A percentile compares a stretch with the other conserved stretches of the same genome.
Conservation (phyloP, 2,329 filamentous ascomycete genomes). For the Fusarium clavum region DNA sequence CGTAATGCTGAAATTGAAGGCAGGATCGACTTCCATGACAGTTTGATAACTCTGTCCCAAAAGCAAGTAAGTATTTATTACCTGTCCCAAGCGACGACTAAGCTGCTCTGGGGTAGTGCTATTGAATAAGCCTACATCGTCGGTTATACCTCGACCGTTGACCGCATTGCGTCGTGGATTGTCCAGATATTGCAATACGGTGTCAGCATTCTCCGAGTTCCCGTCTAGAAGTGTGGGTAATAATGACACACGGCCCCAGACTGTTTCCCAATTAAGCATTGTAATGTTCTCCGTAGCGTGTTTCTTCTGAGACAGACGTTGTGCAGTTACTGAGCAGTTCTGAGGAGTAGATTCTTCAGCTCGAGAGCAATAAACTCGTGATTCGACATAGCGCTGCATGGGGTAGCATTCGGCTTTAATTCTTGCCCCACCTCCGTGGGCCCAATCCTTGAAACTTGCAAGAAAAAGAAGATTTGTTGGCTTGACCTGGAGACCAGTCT, state of each 20-base stretch:
- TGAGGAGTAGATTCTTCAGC: not conserved
- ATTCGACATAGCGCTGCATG: slow-evolving; percentile 25
- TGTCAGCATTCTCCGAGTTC: not conserved
- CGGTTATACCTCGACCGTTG: rapidly evolving
- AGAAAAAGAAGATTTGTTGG: not conserved
- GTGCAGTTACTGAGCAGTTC: slow-evolving; percentile 16
- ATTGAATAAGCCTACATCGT: not conserved
- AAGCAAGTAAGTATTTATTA: not conserved
- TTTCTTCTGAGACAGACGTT: not conserved
- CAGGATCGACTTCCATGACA: not conserved
- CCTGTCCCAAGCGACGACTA: not conserved
- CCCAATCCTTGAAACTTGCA: no score
- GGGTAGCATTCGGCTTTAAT: not conserved
- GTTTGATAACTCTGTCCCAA: not conserved
- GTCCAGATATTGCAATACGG: not conserved
- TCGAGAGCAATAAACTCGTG: slow-evolving; percentile 11
- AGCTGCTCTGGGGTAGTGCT: not conserved
- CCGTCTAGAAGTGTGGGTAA: not conserved
- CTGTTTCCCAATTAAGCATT: not conserved
- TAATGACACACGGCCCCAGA: not conserved
- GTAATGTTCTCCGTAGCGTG: not conserved
- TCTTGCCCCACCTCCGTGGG: no score
- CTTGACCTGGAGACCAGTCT: not conserved
- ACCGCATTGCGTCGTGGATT: not conserved
- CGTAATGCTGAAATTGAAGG: not conserved